Evolutionary conservation across 768 basidiomycete genomes (phyloP).

Genomic region (Mycena sanguinolenta): DNA sequence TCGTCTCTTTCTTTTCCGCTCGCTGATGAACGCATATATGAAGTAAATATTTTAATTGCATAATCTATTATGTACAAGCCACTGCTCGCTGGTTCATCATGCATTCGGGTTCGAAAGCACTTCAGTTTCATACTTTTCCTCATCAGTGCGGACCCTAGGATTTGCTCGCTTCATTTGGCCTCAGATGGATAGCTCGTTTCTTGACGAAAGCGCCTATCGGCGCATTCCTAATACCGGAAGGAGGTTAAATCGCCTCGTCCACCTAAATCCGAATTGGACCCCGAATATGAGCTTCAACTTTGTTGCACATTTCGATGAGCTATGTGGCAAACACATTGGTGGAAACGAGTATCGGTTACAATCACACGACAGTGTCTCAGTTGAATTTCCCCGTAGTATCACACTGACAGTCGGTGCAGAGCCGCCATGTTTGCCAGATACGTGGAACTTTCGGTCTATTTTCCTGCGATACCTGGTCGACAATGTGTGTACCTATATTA

Average conservation of each 20-base stretch:
- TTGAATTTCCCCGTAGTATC: background rate
- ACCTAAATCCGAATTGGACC: background rate
- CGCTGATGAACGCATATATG: background rate
- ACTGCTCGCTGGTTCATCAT: too few relatives aligned
- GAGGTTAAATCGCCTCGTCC: background rate
- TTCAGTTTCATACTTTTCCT: background rate
- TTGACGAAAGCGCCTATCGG: background rate
- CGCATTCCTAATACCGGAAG: background rate
- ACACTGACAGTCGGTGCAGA: background rate
- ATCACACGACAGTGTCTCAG: background rate
- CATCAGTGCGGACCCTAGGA: background rate
- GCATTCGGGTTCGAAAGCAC: too few relatives aligned
- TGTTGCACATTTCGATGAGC: background rate
- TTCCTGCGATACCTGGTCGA: too few relatives aligned
- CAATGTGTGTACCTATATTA: too few relatives aligned
- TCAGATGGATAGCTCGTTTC: background rate
- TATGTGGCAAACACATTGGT: background rate
- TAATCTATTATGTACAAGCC: constrained; percentile 23
- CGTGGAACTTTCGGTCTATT: too few relatives aligned
- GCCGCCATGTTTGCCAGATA: background rate
- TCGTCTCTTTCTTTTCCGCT: background rate
- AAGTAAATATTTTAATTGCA: constrained; percentile 24
- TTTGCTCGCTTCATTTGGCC: background rate
- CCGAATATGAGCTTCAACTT: background rate
- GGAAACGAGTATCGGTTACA: background rate